These are phyloP conservation scores for Suhomyces yuchorum DNA, from an alignment of 1,139 yeast species.

Conservation along the genomic window DNA sequence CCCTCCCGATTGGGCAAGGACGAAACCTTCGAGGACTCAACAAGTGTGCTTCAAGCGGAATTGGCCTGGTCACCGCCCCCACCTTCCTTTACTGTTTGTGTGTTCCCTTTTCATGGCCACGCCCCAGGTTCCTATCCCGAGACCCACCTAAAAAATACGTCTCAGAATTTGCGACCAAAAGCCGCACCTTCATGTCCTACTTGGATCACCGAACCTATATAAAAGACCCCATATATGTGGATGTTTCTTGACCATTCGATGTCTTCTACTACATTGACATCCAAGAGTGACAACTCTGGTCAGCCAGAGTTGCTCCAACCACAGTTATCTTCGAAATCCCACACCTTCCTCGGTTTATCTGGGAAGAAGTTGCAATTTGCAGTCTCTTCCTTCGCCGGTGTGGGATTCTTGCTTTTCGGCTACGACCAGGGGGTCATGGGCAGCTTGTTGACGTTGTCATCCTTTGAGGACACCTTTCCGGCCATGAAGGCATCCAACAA, in stretches of 20 bases:
- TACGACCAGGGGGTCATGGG: slow-evolving; percentile 57
- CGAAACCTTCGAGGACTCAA: background rate
- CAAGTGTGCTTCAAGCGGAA: background rate
- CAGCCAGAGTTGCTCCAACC: slow-evolving; percentile 3
- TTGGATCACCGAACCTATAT: too few species aligned
- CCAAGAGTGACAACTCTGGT: background rate
- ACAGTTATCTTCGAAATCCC: slow-evolving; percentile 1
- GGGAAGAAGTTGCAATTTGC: slow-evolving; percentile 30
- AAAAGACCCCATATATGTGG: too few species aligned
- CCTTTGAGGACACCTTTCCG: slow-evolving; percentile 43
- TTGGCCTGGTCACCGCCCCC: background rate
- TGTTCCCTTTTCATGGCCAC: too few species aligned
- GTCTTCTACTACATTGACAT: background rate
- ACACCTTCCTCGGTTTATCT: slow-evolving; percentile 27
- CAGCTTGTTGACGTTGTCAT: slow-evolving; percentile 40
- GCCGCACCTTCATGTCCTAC: background rate
- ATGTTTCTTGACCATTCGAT: background rate
- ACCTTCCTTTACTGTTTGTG: too few species aligned
- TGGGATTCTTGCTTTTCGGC: slow-evolving; percentile 43
- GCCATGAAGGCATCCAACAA: slow-evolving; percentile 30
- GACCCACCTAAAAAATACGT: background rate
- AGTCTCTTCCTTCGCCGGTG: slow-evolving; percentile 33
- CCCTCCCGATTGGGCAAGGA: background rate
- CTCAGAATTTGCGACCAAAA: background rate
- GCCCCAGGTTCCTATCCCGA: background rate